Evolutionary conservation across 768 basidiomycete genomes (phyloP), one percentile per base, ranked within the genome.

Genomic region (Naematelia encephala): DNA sequence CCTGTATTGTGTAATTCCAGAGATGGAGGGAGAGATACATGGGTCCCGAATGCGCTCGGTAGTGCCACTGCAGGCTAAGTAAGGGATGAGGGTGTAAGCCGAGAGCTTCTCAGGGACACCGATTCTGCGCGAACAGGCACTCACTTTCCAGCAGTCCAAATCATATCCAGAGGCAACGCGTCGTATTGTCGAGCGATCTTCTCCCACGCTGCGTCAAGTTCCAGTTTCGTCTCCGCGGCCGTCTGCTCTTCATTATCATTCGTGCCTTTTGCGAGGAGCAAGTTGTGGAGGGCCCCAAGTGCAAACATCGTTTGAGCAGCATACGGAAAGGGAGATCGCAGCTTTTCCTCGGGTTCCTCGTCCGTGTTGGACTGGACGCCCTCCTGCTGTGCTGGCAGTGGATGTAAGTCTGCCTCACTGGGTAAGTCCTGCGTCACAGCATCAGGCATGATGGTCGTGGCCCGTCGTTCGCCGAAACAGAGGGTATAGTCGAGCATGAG

Each of bases 281-380:
- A 26, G 21, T 51, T 51, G 4, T n/a, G 16, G 10, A 51, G n/a
- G 49, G 49, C 16, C n/a, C 49, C 49, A 8, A 51, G 27, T 5
- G 22, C 49, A 51, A 51, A 51, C 19, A 51, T 51, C 4, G 49
- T 51, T 26, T 51, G 22, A 8, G 49, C 49, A 26, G 27, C 49
- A 51, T 51, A 51, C 4, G 49, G 49, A 51, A 51, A 51, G 5
- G 49, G 49, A 3, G 49, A 51, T n/a, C 49, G 44, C n/a, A n/a
- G n/a, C n/a, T n/a, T n/a, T n/a, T n/a, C n/a, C n/a, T n/a, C n/a
- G 23, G 44, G 44, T 23, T 46, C 44, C n/a, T n/a, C n/a, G n/a
- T n/a, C n/a, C n/a, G n/a, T n/a, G n/a, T n/a, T n/a, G n/a, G n/a
- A n/a, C n/a, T n/a, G n/a, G n/a, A n/a, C n/a, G n/a, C n/a, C n/a